Evolutionary conservation across 1,284 basidiomycete species (phyloP), one percentile per base, ranked within the genome.

Genomic region (Heterobasidion occidentale): DNA sequence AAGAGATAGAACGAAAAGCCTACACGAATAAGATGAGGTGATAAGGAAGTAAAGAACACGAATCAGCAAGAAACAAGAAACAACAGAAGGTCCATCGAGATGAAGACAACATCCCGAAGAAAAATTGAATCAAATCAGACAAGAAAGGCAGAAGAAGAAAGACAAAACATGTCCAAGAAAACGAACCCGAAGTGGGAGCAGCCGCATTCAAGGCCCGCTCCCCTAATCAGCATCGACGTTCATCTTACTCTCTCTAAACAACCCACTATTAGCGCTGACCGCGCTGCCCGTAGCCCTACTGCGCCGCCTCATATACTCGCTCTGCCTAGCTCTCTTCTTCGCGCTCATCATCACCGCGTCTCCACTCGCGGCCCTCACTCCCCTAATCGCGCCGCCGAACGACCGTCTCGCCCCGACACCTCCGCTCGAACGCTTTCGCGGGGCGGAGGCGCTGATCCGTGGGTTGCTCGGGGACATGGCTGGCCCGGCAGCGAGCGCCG

Each of bases 311-410:
- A 65, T 63, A 64, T 82, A 83, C 71, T 90, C 86, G 62, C 83
- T 88, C 74, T 86, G 82, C 63, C 85, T 76, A 44, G 77, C 79
- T 57, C 78, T 73, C 70, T 79, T 86, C 77, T 83, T 86, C 64
- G 80, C 81, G 55, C 78, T 82, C 72, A 80, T 74, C 63, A 79
- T 56, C 61, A 81, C 64, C 14, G 64, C 67, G 17, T 69, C 66
- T 9, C 62, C 68, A 48, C 68, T 68, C 42, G 64, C 65, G 58
- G 67, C 67, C 46, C 68, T 65, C 11, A 12, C 34, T 9, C 11
- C 11, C n/a, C 67, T 71, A 63, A 66, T 73, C 54, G 70, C 74
- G 51, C 72, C 78, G 14, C 72, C 74, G 54, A 76, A 69, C 60
- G 77, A 77, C 61, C 75, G 70, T 38, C 82, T 67, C 51, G 74